Percentiles rank a stretch among this genome's conserved stretches.
Evolutionary conservation across 163 green algal species (phyloP).

Genomic region (Coccomyxa subellipsoidea): DNA sequence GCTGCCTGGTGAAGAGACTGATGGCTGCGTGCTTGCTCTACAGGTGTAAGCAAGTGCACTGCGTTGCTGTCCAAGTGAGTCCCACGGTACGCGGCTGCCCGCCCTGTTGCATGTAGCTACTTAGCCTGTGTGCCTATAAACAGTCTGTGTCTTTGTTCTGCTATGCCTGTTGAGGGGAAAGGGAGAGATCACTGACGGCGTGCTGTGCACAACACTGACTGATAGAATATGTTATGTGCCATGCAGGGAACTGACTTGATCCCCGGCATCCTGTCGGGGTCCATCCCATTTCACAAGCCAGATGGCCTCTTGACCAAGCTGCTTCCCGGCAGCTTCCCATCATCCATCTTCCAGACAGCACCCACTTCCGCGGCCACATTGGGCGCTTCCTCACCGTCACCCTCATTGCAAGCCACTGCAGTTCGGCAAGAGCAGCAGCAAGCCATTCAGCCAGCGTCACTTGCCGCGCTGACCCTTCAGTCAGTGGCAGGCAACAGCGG

Average conservation of each 20-base stretch:
- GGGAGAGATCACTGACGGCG: no score
- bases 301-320: not conserved
- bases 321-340: not conserved
- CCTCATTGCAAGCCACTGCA: not conserved
- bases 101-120: no score
- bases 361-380: not conserved
- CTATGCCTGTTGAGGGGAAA: no score
- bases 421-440: not conserved
- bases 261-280: not conserved
- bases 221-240: not conserved
- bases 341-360: not conserved
- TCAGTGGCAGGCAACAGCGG: not conserved
- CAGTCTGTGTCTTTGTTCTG: no score
- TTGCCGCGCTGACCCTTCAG: not conserved
- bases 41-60: not conserved
- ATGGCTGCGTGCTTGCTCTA: not conserved
- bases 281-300: not conserved
- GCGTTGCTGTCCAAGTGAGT: no score
- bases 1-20: not conserved
- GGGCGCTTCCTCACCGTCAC: not conserved
- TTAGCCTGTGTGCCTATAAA: no score
- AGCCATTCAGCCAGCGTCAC: not conserved
- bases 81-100: no score
- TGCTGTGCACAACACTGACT: no score
- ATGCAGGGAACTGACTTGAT: not conserved